Conservation (phyloP, 2,329 filamentous ascomycete species). For the Bipolaris bicolor region DNA sequence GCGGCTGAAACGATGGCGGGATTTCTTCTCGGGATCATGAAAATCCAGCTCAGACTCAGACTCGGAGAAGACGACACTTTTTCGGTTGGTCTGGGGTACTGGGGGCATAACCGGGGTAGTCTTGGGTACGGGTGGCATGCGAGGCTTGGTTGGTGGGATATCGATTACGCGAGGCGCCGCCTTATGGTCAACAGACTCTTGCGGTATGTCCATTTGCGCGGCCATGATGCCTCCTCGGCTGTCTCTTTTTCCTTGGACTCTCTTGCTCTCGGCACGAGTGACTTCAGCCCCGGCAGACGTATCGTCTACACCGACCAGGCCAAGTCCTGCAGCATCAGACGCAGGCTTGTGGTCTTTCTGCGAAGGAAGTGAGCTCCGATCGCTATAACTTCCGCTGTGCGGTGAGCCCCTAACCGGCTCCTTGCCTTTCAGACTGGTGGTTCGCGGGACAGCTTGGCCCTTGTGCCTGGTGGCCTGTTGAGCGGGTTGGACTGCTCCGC, state of each 20-base stretch:
- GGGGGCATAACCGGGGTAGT: conserved; percentile 21
- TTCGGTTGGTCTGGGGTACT: conserved; percentile 43
- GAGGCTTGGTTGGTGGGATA: conserved; percentile 29
- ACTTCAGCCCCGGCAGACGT: conserved; percentile 33
- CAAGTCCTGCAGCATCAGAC: conserved; percentile 36
- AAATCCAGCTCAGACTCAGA: conserved; percentile 31
- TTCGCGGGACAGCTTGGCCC: conserved; percentile 32
- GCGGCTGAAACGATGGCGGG: conserved; percentile 44
- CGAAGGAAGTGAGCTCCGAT: conserved; percentile 31
- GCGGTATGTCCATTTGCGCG: conserved; percentile 49
- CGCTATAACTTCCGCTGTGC: conserved; percentile 41
- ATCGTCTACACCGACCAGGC: conserved; percentile 41
- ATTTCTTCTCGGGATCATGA: conserved; percentile 33
- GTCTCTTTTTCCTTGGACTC: conserved; percentile 34
- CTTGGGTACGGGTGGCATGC: conserved; percentile 31
- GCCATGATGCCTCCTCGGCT: conserved; percentile 44
- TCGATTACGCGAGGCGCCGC: conserved; percentile 41
- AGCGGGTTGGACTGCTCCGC: conserved; percentile 24
- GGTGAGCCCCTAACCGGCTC: conserved; percentile 37
- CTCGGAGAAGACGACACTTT: conserved; percentile 51
- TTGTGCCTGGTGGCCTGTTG: conserved; percentile 31
- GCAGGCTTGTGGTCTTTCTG: conserved; percentile 35
- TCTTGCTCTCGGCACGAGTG: conserved; percentile 46
- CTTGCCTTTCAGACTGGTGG: conserved; percentile 39
- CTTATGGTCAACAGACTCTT: conserved; percentile 47